Base-by-base conservation (phyloP, 306 rosid species). In the Cicer judaicum region DNA sequence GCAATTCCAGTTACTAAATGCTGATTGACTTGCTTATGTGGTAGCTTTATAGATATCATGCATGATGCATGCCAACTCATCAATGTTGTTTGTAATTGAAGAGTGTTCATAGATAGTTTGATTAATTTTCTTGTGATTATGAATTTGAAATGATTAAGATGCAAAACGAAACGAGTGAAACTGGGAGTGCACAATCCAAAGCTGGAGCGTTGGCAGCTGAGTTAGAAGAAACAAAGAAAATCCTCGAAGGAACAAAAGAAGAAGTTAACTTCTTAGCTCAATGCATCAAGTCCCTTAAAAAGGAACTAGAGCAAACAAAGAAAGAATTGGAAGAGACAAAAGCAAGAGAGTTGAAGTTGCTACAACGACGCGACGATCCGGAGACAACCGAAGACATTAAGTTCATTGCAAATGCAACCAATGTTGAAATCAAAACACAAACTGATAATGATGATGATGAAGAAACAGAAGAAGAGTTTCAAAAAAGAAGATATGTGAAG, bases 271-370 rank as follows among this genome's bases (percentile, higher is more conserved):
- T 29, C 40, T 72, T 93, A 87, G 70, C 87, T 57, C 34, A 36
- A 47, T 59, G 84, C 81, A 72, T 89, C 7, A 86, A 79, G 72
- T 83, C 91, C 44, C 83, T 93, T 0, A 82, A 81, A 40, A 92
- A 87, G 43, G 96, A 93, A 81, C 89, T 93, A 0, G 89, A 88
- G 8, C 84, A 85, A 5, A 74, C 96, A 61, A 89, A 85, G 78
- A 86, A 61, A 53, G 94, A 93, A 15, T 73, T 93, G 16, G 79
- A 83, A 60, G 89, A 83, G 13, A 77, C 90, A 63, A 93, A 87
- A 71, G 83, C 68, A 11, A 87, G 75, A 69, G 90, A 87, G 38
- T 1, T 49, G 43, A 79, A 18, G 54, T 74, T 80, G 48, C 68
- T 80, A 56, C 85, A 73, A 59, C 77, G 67, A 60, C 24, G 60